Evolutionary conservation across 2,329 filamentous ascomycete genomes (phyloP).

Genomic region (Curvularia hawaiiensis): DNA sequence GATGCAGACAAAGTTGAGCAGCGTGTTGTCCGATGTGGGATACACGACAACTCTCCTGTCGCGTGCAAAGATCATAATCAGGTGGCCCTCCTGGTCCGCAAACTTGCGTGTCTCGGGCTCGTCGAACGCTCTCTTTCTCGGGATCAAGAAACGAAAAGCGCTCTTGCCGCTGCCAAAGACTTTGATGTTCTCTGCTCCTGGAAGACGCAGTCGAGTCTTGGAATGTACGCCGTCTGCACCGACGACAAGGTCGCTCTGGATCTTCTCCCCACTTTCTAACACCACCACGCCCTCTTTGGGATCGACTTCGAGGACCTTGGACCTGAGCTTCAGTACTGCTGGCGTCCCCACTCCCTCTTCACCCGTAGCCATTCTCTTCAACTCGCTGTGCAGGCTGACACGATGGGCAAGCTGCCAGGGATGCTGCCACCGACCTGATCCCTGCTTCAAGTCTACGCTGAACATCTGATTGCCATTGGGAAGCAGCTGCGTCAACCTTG

Average conservation of each 20-base stretch:
- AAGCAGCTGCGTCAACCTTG: slow-evolving; percentile 47
- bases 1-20: slow-evolving; percentile 55
- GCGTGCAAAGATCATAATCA: slow-evolving; percentile 52
- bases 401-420: slow-evolving; percentile 61
- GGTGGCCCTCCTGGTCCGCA: slow-evolving; percentile 45
- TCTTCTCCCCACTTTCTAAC: slow-evolving; percentile 48
- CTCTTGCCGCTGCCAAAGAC: slow-evolving; percentile 59
- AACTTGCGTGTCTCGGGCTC: slow-evolving; percentile 50
- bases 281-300: slow-evolving; percentile 28
- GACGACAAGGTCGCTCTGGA: slow-evolving; percentile 57
- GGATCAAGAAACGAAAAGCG: slow-evolving; percentile 63
- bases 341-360: slow-evolving; percentile 43
- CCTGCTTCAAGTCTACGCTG: slow-evolving; percentile 43
- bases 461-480: slow-evolving; percentile 45
- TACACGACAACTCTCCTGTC: slow-evolving; percentile 56
- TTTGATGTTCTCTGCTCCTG: slow-evolving; percentile 40
- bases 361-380: slow-evolving; percentile 56
- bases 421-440: slow-evolving; percentile 57
- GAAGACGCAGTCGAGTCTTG: slow-evolving; percentile 30
- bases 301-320: slow-evolving; percentile 54
- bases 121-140: slow-evolving; percentile 50
- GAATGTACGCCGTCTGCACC: slow-evolving; percentile 62
- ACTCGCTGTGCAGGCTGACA: slow-evolving; percentile 57
- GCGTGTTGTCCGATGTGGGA: slow-evolving; percentile 53
- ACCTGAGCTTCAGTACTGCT: slow-evolving; percentile 50